phyloP scores from a whole-genome alignment of 1,139 yeast genomes.

The Yamadazyma dushanensis region DNA sequence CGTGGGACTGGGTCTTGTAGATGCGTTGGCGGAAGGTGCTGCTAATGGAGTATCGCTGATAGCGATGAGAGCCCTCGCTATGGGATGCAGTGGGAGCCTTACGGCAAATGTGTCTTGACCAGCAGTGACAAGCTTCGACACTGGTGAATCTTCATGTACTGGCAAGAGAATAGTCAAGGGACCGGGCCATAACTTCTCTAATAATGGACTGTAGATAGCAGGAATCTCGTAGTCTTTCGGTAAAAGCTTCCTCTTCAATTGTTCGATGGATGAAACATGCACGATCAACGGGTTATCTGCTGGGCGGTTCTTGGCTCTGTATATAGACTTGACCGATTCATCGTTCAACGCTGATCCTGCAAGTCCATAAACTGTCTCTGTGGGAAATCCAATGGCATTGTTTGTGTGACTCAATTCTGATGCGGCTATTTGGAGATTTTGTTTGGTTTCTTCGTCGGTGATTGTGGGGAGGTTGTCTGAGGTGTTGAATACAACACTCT shows the following conservation, averaged over 20 bases:
- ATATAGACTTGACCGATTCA: slow-evolving; percentile 72
- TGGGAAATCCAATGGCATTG: slow-evolving; percentile 86
- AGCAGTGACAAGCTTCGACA: slow-evolving; percentile 79
- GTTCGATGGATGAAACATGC: slow-evolving; percentile 78
- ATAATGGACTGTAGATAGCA: slow-evolving; percentile 56
- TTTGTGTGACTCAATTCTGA: slow-evolving; percentile 47
- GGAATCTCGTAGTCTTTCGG: slow-evolving; percentile 59
- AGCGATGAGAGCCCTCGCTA: slow-evolving; percentile 88
- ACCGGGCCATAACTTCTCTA: slow-evolving; percentile 89
- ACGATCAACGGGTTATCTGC: slow-evolving; percentile 92
- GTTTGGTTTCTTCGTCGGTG: slow-evolving; percentile 50
- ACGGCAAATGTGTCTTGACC: slow-evolving; percentile 90
- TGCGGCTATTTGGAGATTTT: slow-evolving; percentile 59
- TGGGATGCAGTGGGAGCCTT: slow-evolving; percentile 80
- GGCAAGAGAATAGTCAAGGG: slow-evolving; percentile 89
- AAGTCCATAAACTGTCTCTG: slow-evolving; percentile 95
- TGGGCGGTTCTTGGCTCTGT: slow-evolving; percentile 87
- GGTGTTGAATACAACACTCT: slow-evolving; percentile 26
- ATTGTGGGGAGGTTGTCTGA: slow-evolving; percentile 37
- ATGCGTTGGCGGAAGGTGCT: slow-evolving; percentile 97
- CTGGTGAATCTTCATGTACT: slow-evolving; percentile 46
- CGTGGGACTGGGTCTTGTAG: slow-evolving; percentile 94
- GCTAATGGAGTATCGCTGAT: slow-evolving; percentile 89
- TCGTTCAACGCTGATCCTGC: slow-evolving; percentile 86
- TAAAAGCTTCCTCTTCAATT: slow-evolving; percentile 58